Evolutionary conservation across 306 rosid species (phyloP), one percentile per base, ranked within the genome.

Genomic region (Vigna angularis): DNA sequence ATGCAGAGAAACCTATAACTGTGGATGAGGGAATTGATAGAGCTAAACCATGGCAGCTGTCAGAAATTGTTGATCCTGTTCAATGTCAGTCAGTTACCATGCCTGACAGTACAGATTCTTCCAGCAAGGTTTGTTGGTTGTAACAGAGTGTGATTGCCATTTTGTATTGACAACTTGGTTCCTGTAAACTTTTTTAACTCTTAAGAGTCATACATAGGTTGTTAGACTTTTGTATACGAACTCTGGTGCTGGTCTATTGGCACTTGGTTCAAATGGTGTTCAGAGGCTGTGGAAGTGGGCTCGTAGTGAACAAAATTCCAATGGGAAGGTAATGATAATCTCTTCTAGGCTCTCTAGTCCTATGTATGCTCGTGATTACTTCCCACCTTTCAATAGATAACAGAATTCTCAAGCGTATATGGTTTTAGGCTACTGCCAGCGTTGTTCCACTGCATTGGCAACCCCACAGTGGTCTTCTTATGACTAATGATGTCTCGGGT

Each of bases 221-320:
- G 86, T 90, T 56, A 89, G 94, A 66, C 97, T 93, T 66, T 75
- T 93, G 14, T 93, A 93, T 76, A 87, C 97, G 1, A 90, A 90
- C 79, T 82, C 89, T 67, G 98, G 96, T 62, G 84, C 83, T 65
- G 97, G 96, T 65, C 79, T 93, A 79, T 87, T 93, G 88, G 98
- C 98, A 72, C 96, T 93, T 70, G 96, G 94, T 58, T 88, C 97
- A 70, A 89, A 90, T 73, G 98, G 98, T 61, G 83, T 86, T 53
- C 98, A 93, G 83, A 87, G 88, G 86, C 86, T 93, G 53, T 93
- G 98, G 98, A 93, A 86, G 82, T 93, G 98, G 98, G 6, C 77
- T 7, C 97, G 96, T 70, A 85, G 74, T 74, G 97, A 89, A 66
- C 96, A 87, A 68, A 87, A 89, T 82, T 93, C 84, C 50, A 79